Evolutionary conservation across 2,329 filamentous ascomycete species (phyloP).

Genomic region (Fusarium robinianum): DNA sequence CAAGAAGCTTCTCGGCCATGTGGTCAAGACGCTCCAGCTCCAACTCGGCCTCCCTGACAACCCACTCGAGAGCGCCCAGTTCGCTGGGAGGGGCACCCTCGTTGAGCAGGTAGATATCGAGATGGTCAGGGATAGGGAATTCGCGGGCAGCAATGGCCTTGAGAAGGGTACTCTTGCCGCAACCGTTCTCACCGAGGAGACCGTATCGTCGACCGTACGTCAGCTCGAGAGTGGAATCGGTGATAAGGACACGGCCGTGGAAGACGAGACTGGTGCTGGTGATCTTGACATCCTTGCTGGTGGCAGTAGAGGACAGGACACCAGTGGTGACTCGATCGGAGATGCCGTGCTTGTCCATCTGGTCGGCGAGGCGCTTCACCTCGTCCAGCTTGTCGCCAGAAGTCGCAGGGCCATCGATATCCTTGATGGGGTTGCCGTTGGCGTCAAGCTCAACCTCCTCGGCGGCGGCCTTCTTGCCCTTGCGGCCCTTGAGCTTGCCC

Average conservation of each 20-base stretch:
- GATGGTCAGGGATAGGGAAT: slow-evolving; percentile 91
- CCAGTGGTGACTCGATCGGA: slow-evolving; percentile 98
- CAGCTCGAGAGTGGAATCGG: slow-evolving; percentile 90
- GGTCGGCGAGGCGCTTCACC: slow-evolving; percentile 84
- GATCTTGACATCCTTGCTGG: slow-evolving; percentile 96
- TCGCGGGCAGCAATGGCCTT: slow-evolving; percentile 94
- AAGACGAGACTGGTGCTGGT: slow-evolving; percentile 92
- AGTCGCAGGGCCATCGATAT: slow-evolving; percentile 68
- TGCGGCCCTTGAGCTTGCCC: slow-evolving; percentile 69
- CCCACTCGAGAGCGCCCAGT: slow-evolving; percentile 93
- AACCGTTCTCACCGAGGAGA: slow-evolving; percentile 97
- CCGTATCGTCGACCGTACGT: slow-evolving; percentile 93
- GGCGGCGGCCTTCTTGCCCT: slow-evolving; percentile 72
- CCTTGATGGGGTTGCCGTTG: slow-evolving; percentile 59
- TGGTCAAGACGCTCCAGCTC: slow-evolving; percentile 91
- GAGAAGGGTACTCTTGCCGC: slow-evolving; percentile 96
- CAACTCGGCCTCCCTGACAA: slow-evolving; percentile 89
- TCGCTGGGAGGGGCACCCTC: slow-evolving; percentile 91
- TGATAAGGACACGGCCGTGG: slow-evolving; percentile 95
- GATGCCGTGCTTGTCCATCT: slow-evolving; percentile 94
- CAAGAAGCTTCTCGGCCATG: slow-evolving; percentile 85
- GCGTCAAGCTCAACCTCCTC: slow-evolving; percentile 70
- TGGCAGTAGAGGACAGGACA: slow-evolving; percentile 82
- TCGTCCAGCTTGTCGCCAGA: slow-evolving; percentile 74
- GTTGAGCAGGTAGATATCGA: slow-evolving; percentile 98